Base-by-base conservation (phyloP, 2,329 filamentous ascomycete genomes). In the Sphaerulina musiva region DNA sequence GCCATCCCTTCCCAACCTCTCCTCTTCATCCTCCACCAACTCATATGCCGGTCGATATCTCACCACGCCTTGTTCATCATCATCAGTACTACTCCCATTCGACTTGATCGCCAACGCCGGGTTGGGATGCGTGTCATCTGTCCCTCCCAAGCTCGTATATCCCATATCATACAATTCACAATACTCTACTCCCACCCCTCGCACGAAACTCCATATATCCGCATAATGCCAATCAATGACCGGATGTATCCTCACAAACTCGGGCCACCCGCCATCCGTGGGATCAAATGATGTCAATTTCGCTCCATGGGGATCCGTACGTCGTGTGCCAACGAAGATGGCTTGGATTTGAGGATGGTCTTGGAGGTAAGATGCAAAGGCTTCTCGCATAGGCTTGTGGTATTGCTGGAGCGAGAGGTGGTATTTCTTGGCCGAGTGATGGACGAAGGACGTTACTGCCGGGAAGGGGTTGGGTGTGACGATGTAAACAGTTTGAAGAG, bases 141-240 rank as follows among this genome's bases (percentile, higher is more conserved):
- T 89, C 2, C 93, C 92, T 17, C 93, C 93, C n/a, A 98, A 77
- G 59, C 87, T 92, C 2, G 93, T 95, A 72, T 93, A 96, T 8
- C 92, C 92, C 61, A 77, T 76, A 69, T 96, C 89, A 70, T 98
- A 98, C 26, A 98, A 76, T 9, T 77, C 74, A 70, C 93, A 97
- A 68, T 95, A 98, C 4, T 85, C 83, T 29, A 97, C 83, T 1
- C 82, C 78, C 31, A 97, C 74, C 65, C 87, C 83, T 31, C 86
- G 81, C 58, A 95, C 86, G 68, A 95, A 93, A 14, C 84, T 82
- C 93, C 93, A 97, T 51, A 97, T 92, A 70, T 97, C 92, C 9
- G 83, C 81, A 71, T 96, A 95, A 70, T 93, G 89, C 93, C 93
- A 98, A 72, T 98, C 93, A 67, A 98, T 91, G 8, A 98, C 87